Evolutionary conservation across 768 basidiomycete species (phyloP), one percentile per base, ranked within the genome.

Genomic region (Amanita rubescens): DNA sequence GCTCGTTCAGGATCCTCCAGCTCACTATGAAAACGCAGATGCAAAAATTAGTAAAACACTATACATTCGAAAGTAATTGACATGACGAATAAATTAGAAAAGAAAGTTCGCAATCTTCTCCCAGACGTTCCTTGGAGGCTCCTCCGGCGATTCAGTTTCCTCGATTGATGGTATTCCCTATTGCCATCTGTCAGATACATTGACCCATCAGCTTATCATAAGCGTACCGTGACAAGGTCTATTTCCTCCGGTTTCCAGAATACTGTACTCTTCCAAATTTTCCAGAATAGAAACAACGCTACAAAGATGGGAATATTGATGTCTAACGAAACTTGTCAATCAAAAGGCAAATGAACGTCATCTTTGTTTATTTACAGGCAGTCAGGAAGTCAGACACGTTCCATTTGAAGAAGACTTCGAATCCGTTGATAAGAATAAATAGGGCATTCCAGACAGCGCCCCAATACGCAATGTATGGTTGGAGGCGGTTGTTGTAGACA

Each of bases 381-480:
- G 71, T 74, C 24, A 77, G 61, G 63, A 77, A 88, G 49, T 65
- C 69, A 2, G 79, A 65, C 7, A 77, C 73, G 53, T 73, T 76
- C 69, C 82, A 87, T 50, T 72, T 53, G 70, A 78, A 88, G 73
- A 87, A 88, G 24, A 86, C 81, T 9, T 67, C 78, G 57, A 71
- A 76, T 8, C 76, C 75, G 33, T 72, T 76, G 60, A 76, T 60
- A 19, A 78, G 69, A 63, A 81, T 82, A 67, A 85, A 82, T 60
- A 87, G 61, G 2, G 68, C 45, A 11, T 75, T 79, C 81, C 86
- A 85, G 65, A 78, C 75, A 45, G 85, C 67, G 19, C 82, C 87
- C 80, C 86, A 87, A 64, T 79, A 82, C 11, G 85, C 70, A 33
- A 87, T 65, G 59, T 77, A 89, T 0, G 87, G 87, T 61, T 87